Evolutionary conservation across 345 rosid genomes (phyloP), one percentile per base, ranked within the genome.

Genomic region (Citrus medica): DNA sequence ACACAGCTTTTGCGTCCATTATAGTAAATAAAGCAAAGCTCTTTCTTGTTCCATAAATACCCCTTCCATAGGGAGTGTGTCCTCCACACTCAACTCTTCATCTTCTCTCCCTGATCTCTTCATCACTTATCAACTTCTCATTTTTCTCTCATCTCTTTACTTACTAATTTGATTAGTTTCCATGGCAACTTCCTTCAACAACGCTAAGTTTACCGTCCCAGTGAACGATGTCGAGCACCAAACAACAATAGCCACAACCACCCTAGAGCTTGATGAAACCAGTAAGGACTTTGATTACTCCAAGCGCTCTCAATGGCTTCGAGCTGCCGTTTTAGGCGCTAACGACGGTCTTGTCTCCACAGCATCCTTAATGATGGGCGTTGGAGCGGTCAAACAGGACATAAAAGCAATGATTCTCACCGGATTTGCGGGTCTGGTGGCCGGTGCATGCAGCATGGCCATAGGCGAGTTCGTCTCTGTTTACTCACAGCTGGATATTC

Each of bases 361-460:
- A 0, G 93, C 98, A 0, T 88, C 98, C 0, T 70, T 94, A 53
- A 94, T 94, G 95, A 92, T 94, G 97, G 98, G 98, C 4, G 88
- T 94, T 1, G 98, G 98, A 0, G 98, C 98, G 1, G 95, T 93
- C 6, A 95, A 89, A 71, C 89, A 89, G 77, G 98, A 95, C 79
- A 78, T 89, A 46, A 93, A 90, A 58, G 91, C 75, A 21, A 95
- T 95, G 98, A 89, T 95, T 35, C 88, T 95, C 37, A 86, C 95
- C 0, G 98, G 98, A 17, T 93, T 95, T 61, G 98, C 98, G 0
- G 98, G 98, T 4, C 78, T 93, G 22, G 93, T 95, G 0, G 98
- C 98, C 1, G 98, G 98, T 2, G 98, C 98, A 22, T 95, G 98
- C 64, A 95, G 98, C 86, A 95, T 95, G 98, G 97, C 98, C 14